Conservation (phyloP, 164 flowering plant species). For the Tetrastigma voinierianum region DNA sequence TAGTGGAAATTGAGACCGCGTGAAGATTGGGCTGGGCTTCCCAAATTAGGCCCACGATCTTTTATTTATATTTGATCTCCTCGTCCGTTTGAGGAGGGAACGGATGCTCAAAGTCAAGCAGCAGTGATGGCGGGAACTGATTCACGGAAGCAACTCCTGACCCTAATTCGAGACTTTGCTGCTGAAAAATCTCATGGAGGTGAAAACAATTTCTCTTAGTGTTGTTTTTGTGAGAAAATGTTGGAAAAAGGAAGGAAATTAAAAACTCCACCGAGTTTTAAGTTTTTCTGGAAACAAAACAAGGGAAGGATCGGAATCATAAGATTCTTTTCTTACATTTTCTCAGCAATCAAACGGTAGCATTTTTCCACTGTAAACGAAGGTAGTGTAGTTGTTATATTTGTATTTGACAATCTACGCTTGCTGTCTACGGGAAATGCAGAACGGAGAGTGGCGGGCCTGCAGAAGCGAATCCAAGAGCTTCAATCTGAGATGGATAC, state of each 20-base stretch:
- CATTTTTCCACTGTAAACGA: background rate
- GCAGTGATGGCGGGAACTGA: constrained; percentile 59
- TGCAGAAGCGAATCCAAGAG: constrained; percentile 51
- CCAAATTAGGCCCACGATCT: too few relatives aligned
- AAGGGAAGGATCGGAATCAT: too few relatives aligned
- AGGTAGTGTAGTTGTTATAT: too few relatives aligned
- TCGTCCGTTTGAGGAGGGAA: too few relatives aligned
- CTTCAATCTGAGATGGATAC: constrained; percentile 40
- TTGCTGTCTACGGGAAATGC: constrained; percentile 4
- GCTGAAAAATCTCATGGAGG: constrained; percentile 78
- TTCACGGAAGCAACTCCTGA: constrained; percentile 57
- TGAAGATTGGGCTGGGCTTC: too few relatives aligned
- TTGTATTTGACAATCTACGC: too few relatives aligned
- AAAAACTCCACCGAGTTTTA: background rate
- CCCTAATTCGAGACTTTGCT: constrained; percentile 66
- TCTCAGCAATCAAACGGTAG: constrained; percentile 1
- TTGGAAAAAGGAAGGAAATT: background rate
- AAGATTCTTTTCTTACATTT: background rate
- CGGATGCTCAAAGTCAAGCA: background rate
- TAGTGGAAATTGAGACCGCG: too few relatives aligned
- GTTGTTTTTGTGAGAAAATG: constrained; percentile 13
- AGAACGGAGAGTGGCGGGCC: constrained; percentile 56
- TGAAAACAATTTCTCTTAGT: constrained; percentile 5
- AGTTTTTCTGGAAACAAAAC: background rate
- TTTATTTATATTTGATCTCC: too few relatives aligned